phyloP scores from a whole-genome alignment of 768 basidiomycete species.

The Suillus cothurnatus region DNA sequence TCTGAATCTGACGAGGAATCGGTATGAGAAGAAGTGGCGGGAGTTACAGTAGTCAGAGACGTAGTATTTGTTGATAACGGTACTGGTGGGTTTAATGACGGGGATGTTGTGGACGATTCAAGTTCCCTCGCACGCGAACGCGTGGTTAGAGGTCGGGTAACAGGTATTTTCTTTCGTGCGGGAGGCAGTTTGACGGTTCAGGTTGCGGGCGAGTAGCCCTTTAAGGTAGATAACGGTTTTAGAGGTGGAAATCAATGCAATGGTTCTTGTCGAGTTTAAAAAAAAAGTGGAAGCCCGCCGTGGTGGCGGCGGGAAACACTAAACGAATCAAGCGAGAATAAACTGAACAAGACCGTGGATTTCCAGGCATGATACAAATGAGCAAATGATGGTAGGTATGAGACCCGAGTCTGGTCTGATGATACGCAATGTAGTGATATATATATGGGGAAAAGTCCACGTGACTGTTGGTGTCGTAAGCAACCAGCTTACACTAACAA shows the following conservation, averaged over 20 bases:
- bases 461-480: no score
- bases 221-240: not conserved
- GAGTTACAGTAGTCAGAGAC: no score
- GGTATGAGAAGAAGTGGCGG: no score
- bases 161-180: accelerated
- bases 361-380: not conserved
- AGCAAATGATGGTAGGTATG: not conserved
- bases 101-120: no score
- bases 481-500: no score
- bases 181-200: not conserved
- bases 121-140: not conserved
- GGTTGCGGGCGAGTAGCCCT: not conserved
- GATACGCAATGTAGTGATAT: no score
- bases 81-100: no score
- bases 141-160: accelerated
- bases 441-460: no score
- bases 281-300: not conserved
- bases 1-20: not conserved
- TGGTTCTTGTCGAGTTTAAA: not conserved
- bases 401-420: not conserved
- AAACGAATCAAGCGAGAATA: not conserved
- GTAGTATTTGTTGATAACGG: no score
- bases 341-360: not conserved
- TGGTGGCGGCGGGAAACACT: not conserved
- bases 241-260: not conserved